phyloP scores from a whole-genome alignment of 1,284 basidiomycete species.

The Fomitopsis schrenkii region DNA sequence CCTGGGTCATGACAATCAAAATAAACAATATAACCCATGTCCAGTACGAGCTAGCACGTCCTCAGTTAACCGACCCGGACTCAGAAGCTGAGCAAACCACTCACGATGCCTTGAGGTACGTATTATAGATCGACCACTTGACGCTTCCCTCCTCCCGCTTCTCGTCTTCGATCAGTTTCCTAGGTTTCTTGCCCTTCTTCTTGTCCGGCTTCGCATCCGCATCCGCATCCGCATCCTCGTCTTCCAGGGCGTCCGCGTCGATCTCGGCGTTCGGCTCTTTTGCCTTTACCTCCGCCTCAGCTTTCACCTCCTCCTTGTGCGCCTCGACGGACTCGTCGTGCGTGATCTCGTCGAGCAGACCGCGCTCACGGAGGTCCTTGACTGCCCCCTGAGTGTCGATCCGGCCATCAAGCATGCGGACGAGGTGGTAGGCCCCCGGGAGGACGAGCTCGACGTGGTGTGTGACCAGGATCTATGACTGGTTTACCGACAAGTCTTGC shows the following conservation, averaged over 20 bases:
- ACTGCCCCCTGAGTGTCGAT: constrained; percentile 67
- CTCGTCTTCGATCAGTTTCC: constrained; percentile 67
- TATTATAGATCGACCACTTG: constrained; percentile 77
- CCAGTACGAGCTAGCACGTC: constrained; percentile 51
- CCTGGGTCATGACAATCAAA: constrained; percentile 48
- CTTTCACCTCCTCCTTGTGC: constrained; percentile 28
- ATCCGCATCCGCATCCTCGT: not conserved
- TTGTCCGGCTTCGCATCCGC: constrained; percentile 14
- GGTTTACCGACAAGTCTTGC: not conserved
- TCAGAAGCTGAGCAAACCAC: not conserved
- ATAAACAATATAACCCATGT: constrained; percentile 50
- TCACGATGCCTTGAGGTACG: constrained; percentile 70
- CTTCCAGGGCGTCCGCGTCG: constrained; percentile 13
- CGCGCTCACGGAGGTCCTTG: constrained; percentile 51
- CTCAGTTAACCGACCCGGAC: not conserved
- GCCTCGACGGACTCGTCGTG: constrained; percentile 37
- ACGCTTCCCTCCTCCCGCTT: constrained; percentile 72
- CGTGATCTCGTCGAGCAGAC: constrained; percentile 54
- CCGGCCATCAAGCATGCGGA: constrained; percentile 71
- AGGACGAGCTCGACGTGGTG: constrained; percentile 75
- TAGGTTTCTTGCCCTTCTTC: constrained; percentile 47
- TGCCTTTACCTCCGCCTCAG: constrained; percentile 30
- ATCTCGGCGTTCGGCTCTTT: constrained; percentile 22
- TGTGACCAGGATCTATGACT: constrained; percentile 56
- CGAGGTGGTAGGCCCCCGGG: constrained; percentile 62